These are phyloP conservation scores for Neoascochyta sp. DNA, from an alignment of 2,329 filamentous ascomycete genomes.

Conservation along the genomic window DNA sequence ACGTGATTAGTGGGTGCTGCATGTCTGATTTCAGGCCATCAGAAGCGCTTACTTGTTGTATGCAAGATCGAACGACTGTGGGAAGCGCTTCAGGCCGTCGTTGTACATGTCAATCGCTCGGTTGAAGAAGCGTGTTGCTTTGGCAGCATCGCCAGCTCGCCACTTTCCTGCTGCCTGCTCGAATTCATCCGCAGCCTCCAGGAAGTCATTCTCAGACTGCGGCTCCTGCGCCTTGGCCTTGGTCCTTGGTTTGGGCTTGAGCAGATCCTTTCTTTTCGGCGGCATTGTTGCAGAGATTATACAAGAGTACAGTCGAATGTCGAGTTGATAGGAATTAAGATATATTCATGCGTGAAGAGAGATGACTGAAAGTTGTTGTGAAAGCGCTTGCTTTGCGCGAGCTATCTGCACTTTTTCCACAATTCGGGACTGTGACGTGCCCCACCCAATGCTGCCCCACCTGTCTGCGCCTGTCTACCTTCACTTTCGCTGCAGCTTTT, in stretches of 20 bases:
- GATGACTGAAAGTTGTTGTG: no score
- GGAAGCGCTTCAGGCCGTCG: slow-evolving; percentile 58
- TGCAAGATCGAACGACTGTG: slow-evolving; percentile 64
- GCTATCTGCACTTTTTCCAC: no score
- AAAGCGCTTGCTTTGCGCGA: no score
- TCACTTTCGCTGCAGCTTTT: slow-evolving; percentile 17
- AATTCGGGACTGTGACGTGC: slow-evolving; percentile 16
- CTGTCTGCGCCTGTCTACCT: background rate
- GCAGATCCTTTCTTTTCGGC: slow-evolving; percentile 30
- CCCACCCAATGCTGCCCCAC: slow-evolving; percentile 10
- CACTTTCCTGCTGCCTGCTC: slow-evolving; percentile 74
- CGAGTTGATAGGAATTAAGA: no score
- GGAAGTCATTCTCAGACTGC: slow-evolving; percentile 63
- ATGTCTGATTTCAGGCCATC: background rate
- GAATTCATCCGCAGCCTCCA: slow-evolving; percentile 63
- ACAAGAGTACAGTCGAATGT: no score
- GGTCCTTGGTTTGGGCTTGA: slow-evolving; percentile 29
- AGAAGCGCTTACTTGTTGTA: slow-evolving; percentile 64
- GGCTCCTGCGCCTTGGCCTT: slow-evolving; percentile 46
- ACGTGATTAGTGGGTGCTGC: background rate
- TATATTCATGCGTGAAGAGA: no score
- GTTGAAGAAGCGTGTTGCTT: slow-evolving; percentile 59
- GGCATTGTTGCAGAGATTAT: slow-evolving; percentile 31
- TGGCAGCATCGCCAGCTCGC: slow-evolving; percentile 66
- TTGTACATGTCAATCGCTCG: slow-evolving; percentile 65